Conservation (phyloP, 495 filamentous ascomycete genomes). For the Saxophila tyrrhenica region DNA sequence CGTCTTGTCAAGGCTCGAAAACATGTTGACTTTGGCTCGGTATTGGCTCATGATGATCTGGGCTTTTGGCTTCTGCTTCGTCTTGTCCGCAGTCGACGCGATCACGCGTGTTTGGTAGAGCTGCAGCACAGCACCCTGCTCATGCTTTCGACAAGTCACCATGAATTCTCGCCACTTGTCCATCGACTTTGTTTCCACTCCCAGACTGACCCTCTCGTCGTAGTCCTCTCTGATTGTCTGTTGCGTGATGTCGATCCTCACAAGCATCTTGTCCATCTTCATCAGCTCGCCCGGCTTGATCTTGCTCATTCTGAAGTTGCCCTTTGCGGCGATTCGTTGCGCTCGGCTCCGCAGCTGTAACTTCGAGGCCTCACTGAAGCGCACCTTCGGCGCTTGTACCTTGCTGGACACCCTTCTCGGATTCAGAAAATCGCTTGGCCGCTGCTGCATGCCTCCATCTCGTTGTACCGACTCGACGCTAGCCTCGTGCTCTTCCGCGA, state of each 20-base stretch:
- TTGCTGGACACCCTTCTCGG: neutral
- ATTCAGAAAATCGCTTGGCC: neutral
- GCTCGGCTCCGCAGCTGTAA: slow-evolving; percentile 23
- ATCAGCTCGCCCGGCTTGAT: slow-evolving; percentile 52
- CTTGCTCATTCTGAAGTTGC: slow-evolving; percentile 20
- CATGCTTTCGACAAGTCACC: slow-evolving; percentile 46
- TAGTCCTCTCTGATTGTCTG: slow-evolving; percentile 47
- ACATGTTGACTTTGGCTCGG: slow-evolving; percentile 51
- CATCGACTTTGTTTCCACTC: slow-evolving; percentile 46
- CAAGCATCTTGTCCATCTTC: slow-evolving; percentile 67
- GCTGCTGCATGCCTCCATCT: neutral
- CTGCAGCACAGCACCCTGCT: slow-evolving; percentile 45
- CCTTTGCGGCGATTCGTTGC: slow-evolving; percentile 20
- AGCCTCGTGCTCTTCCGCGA: neutral
- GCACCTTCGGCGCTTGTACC: slow-evolving; percentile 4
- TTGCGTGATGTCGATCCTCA: slow-evolving; percentile 48
- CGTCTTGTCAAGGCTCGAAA: slow-evolving; percentile 61
- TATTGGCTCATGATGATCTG: slow-evolving; percentile 47
- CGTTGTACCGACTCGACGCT: neutral
- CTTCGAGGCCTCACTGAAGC: slow-evolving; percentile 18
- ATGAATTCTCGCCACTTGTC: slow-evolving; percentile 66
- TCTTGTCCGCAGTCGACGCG: slow-evolving; percentile 38
- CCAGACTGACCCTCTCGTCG: slow-evolving; percentile 53
- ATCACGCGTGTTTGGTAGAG: slow-evolving; percentile 60
- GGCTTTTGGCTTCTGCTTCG: slow-evolving; percentile 42